These are phyloP conservation scores for Mortierella sp. DNA, from an alignment of 371 early-diverging fungal genomes.

Conservation along the genomic window DNA sequence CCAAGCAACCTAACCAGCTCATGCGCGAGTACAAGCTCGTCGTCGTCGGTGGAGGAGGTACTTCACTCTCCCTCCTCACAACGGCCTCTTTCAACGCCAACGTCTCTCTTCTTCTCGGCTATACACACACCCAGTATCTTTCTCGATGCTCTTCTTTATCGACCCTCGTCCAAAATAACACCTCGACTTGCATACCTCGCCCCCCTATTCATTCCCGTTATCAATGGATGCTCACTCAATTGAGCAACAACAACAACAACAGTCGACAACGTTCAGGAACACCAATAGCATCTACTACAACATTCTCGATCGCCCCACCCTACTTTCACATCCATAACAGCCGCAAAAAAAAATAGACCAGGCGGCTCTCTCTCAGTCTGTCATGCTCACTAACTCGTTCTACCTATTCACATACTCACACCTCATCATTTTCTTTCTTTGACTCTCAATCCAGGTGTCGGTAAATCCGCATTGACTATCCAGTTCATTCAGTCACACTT, in stretches of 20 bases:
- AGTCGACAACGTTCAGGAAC: slow-evolving; percentile 7
- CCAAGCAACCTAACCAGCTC: slow-evolving; percentile 57
- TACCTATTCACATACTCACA: not conserved
- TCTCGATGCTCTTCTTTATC: not conserved
- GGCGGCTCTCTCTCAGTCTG: not conserved
- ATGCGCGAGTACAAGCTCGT: slow-evolving; percentile 86
- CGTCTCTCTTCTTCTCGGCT: not conserved
- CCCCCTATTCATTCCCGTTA: too few relatives aligned
- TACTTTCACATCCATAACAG: not conserved
- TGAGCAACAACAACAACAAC: too few relatives aligned
- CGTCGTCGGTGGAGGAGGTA: slow-evolving; percentile 93
- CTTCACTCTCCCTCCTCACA: not conserved
- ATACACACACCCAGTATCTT: not conserved
- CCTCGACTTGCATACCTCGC: too few relatives aligned
- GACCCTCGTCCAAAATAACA: too few relatives aligned
- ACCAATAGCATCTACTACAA: not conserved
- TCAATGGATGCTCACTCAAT: too few relatives aligned
- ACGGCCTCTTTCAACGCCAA: too few relatives aligned
- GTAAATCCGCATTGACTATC: slow-evolving; percentile 91
- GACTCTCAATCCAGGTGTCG: slow-evolving; percentile 66
- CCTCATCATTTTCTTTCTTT: not conserved
- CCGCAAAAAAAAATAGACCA: not conserved
- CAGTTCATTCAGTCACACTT: slow-evolving; percentile 93
- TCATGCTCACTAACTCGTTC: not conserved
- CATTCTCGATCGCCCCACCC: not conserved